Percentiles rank a stretch among this genome's conserved stretches.
Evolutionary conservation across 2,329 filamentous ascomycete genomes (phyloP).

Genomic region (Fusarium floridanum): DNA sequence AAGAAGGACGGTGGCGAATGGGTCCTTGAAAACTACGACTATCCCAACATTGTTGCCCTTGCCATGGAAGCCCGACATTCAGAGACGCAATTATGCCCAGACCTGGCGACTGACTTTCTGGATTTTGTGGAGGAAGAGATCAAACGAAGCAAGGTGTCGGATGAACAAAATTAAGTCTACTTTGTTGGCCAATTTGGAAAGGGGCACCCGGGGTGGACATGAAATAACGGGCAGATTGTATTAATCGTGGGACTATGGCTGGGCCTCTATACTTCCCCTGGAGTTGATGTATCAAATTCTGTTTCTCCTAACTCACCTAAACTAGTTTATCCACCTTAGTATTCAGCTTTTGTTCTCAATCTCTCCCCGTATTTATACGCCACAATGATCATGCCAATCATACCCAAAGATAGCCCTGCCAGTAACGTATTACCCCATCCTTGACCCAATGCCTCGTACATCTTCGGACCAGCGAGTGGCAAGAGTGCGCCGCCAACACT

Average conservation of each 20-base stretch:
- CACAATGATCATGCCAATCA: not conserved
- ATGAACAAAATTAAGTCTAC: not conserved
- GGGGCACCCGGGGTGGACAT: not conserved
- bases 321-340: not conserved
- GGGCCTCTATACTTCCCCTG: not conserved
- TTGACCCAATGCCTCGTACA: constrained; percentile 1
- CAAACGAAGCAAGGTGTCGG: not conserved
- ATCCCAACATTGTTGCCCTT: not conserved
- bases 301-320: not conserved
- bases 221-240: not conserved
- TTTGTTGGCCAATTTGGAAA: not conserved
- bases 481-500: constrained; percentile 1
- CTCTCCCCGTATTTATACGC: not conserved
- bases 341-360: not conserved
- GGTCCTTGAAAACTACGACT: not conserved
- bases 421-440: constrained; percentile 11
- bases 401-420: not conserved
- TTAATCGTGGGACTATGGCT: not conserved
- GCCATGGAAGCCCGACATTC: not conserved
- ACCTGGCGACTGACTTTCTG: not conserved
- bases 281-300: not conserved
- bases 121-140: not conserved
- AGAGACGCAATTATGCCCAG: not conserved
- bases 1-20: not conserved
- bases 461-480: not conserved